Conservation (phyloP, 306 rosid species). For the Sindora glabra region DNA sequence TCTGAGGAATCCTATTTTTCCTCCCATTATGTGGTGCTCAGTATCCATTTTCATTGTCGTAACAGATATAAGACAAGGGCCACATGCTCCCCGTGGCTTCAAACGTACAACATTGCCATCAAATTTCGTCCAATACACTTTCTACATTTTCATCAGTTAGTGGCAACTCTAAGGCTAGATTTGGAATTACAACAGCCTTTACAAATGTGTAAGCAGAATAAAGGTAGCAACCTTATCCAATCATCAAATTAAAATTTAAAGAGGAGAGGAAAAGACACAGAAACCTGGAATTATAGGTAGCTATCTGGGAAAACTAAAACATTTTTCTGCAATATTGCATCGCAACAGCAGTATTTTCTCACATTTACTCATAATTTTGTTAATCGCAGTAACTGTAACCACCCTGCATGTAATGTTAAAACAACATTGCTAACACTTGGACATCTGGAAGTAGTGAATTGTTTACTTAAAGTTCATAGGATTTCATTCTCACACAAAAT, state of each 20-base stretch:
- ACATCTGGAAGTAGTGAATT: background rate
- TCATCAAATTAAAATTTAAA: background rate
- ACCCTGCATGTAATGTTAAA: background rate
- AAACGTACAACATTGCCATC: slow-evolving; percentile 86
- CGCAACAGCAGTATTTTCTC: too few species aligned
- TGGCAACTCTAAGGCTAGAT: slow-evolving; percentile 71
- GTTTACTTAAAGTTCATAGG: background rate
- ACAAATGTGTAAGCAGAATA: slow-evolving; percentile 37
- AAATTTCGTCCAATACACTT: slow-evolving; percentile 61
- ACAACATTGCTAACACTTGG: background rate
- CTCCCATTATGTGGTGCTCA: slow-evolving; percentile 87
- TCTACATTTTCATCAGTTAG: slow-evolving; percentile 82
- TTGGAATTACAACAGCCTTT: slow-evolving; percentile 69
- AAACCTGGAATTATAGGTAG: background rate
- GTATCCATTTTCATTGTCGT: slow-evolving; percentile 94
- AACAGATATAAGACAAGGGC: slow-evolving; percentile 90
- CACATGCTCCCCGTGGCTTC: slow-evolving; percentile 97
- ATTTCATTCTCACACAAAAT: background rate
- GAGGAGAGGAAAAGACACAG: background rate
- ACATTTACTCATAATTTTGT: too few species aligned
- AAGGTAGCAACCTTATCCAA: slow-evolving; percentile 1
- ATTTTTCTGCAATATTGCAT: too few species aligned
- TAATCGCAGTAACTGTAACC: background rate
- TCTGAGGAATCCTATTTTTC: slow-evolving; percentile 85
- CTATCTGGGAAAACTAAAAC: background rate